Evolutionary conservation across 1,284 basidiomycete genomes (phyloP), one percentile per base, ranked within the genome.

Genomic region (Xerocomus minutiporus): DNA sequence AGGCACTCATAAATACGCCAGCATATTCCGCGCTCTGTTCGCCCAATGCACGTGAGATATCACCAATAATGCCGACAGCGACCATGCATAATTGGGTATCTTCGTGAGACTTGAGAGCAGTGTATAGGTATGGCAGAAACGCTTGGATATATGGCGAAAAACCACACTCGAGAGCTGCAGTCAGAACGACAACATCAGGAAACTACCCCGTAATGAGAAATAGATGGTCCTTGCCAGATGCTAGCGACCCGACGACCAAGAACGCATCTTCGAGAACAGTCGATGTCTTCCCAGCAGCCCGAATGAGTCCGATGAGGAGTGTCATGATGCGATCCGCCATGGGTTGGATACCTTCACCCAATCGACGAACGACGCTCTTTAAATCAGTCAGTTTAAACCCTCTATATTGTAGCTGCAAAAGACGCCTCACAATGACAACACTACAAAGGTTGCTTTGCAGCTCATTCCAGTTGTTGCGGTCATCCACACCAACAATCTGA

Each of bases 381-480:
- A 44, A 46, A 46, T 46, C 35, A 54, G 59, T 49, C 51, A 53
- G 40, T 35, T 48, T 13, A 54, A 17, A 8, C 7, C 32, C 32
- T 1, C 4, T 8, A 20, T 7, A 35, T 6, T 20, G 34, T 26
- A 13, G 28, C 4, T 20, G 40, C 3, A 28, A 47, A 53, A 7
- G 26, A 40, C 17, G 20, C 2, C 87, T 66, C 64, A 91, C 91
- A 50, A 91, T 89, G 53, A 93, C 77, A 45, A 97, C 90, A 56
- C 88, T 88, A 72, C 94, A 97, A 64, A 98, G 82, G 73, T 96
- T 97, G 73, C 92, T 90, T 71, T 98, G 95, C 40, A 99, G 78
- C 71, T 99, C 96, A 67, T 95, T 96, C 93, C 96, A 98, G 77
- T 98, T 99, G 73, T 96, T 96, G 60, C 93, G 85, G 69, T 99